These are phyloP conservation scores for Chlamydomonas sp. DNA, from an alignment of 139 green algal species.

Conservation along the genomic window DNA sequence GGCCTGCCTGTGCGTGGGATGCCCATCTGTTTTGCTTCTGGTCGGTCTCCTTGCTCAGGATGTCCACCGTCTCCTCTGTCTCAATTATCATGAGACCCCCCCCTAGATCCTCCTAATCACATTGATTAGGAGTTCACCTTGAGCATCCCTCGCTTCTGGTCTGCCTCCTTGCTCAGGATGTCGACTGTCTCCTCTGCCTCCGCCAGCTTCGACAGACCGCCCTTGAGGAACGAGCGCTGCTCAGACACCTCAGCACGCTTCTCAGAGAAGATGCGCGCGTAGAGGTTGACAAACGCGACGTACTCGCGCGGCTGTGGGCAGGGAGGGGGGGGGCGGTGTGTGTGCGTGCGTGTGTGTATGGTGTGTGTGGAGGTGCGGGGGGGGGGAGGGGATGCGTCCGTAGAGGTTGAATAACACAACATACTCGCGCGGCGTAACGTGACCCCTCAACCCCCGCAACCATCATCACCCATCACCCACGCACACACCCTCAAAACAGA, in stretches of 20 bases:
- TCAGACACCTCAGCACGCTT: conserved; percentile 42
- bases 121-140: conserved; percentile 59
- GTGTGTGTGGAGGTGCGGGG: too few relatives aligned
- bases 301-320: conserved; percentile 49
- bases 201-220: conserved; percentile 62
- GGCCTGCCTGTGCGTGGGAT: too few relatives aligned
- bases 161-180: conserved; percentile 46
- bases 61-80: conserved; percentile 57
- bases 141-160: conserved; percentile 53
- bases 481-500: too few relatives aligned
- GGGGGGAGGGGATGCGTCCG: too few relatives aligned
- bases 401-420: too few relatives aligned
- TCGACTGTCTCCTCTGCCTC: conserved; percentile 65
- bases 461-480: too few relatives aligned
- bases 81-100: conserved; percentile 32
- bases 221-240: conserved; percentile 47
- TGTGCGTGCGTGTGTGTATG: too few relatives aligned
- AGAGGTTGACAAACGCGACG: conserved; percentile 47
- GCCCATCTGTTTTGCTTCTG: conserved; percentile 40
- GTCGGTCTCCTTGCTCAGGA: conserved; percentile 45
- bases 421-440: too few relatives aligned
- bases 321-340: too few relatives aligned
- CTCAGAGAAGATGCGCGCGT: conserved; percentile 35
- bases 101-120: too few relatives aligned
- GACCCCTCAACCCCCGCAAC: too few relatives aligned